Percentiles rank a stretch among this genome's conserved stretches.
These are phyloP conservation scores for Fusarium nodosum DNA, from an alignment of 2,329 filamentous ascomycete genomes.

Conservation along the genomic window DNA sequence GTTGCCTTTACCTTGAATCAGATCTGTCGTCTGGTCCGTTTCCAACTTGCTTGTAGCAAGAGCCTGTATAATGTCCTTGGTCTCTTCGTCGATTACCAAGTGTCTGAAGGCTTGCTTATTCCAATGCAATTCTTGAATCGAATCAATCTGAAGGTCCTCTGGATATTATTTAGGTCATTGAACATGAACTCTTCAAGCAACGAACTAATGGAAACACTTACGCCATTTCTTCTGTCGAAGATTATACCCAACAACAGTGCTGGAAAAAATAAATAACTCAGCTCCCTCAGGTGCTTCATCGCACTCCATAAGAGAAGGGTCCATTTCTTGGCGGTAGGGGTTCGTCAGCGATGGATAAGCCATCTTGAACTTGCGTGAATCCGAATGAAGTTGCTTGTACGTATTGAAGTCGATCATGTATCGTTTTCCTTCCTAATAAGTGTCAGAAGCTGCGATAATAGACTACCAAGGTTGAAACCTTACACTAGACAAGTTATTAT, in stretches of 20 bases:
- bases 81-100: slow-evolving; percentile 22
- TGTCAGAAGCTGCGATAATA: neutral
- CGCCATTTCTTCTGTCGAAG: slow-evolving; percentile 11
- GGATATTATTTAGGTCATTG: too few species aligned
- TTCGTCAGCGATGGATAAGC: neutral
- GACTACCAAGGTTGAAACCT: rapidly evolving
- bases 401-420: slow-evolving; percentile 10
- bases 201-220: neutral
- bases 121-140: slow-evolving; percentile 23
- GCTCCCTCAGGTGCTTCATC: neutral
- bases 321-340: neutral
- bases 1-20: slow-evolving; percentile 53
- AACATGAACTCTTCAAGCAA: too few species aligned
- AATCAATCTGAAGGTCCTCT: slow-evolving; percentile 18
- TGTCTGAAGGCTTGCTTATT: slow-evolving; percentile 32
- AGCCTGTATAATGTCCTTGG: slow-evolving; percentile 28
- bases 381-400: slow-evolving; percentile 5
- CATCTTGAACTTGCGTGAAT: neutral
- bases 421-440: neutral
- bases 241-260: neutral
- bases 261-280: neutral
- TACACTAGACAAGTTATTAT: neutral
- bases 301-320: neutral
- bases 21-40: slow-evolving; percentile 42
- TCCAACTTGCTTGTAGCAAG: slow-evolving; percentile 6